Percentiles rank a stretch among this genome's conserved stretches.
phyloP scores from a whole-genome alignment of 2,329 filamentous ascomycete genomes.

The Exserohilum rostratum region DNA sequence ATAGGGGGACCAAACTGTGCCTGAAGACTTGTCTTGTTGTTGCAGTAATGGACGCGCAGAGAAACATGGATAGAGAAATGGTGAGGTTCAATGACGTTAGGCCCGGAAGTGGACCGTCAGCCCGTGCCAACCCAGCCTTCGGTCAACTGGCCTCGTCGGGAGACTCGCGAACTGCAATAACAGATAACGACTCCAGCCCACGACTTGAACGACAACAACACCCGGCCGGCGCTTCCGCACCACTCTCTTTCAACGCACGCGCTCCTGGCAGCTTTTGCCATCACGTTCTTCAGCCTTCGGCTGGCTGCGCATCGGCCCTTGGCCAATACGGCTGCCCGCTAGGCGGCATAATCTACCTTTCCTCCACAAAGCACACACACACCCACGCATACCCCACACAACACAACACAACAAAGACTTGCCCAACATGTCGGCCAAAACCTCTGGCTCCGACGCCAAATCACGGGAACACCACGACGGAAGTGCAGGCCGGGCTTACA shows the following conservation, averaged over 20 bases:
- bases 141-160: conserved; percentile 37
- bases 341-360: conserved; percentile 12
- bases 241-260: not conserved
- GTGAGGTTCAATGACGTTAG: conserved; percentile 35
- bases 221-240: not conserved
- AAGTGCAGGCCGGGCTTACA: conserved; percentile 78
- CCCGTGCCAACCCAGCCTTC: conserved; percentile 31
- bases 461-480: conserved; percentile 75
- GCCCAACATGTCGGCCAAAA: conserved; percentile 50
- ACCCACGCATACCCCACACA: conserved; percentile 5
- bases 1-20: not conserved
- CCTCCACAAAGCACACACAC: conserved; percentile 3
- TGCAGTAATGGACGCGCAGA: not conserved
- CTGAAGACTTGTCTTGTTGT: not conserved
- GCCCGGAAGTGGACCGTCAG: conserved; percentile 16
- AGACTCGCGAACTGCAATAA: conserved; percentile 21
- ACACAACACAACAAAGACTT: conserved; percentile 7
- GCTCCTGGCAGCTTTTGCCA: not conserved
- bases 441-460: conserved; percentile 52
- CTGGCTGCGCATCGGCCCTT: conserved; percentile 11
- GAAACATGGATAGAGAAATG: conserved; percentile 10
- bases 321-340: conserved; percentile 10
- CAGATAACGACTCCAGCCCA: conserved; percentile 22
- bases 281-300: conserved; percentile 2
- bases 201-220: conserved; percentile 1